Evolutionary conservation across 192 early-diverging fungal genomes (phyloP), one percentile per base, ranked within the genome.

Genomic region (Thoreauomyces humboldtii): DNA sequence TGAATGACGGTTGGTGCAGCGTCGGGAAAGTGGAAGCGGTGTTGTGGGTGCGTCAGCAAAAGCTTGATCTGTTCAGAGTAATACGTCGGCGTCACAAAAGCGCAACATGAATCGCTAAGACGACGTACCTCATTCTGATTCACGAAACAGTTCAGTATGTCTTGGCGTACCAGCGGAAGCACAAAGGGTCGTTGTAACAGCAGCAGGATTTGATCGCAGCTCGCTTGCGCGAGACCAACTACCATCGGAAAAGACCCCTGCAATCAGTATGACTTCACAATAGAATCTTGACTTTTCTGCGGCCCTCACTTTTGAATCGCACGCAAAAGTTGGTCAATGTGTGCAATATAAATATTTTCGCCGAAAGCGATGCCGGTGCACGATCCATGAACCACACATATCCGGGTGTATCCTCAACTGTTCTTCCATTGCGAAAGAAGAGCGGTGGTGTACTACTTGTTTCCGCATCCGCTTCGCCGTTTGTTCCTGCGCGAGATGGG

Each of bases 181-280:
- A 63, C 42, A 37, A 63, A 35, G 2, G 61, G 61, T n/a, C 61
- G 44, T 7, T 21, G 2, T 31, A 63, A 29, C 5, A 63, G 32
- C n/a, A 1, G 11, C 2, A 37, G 51, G 32, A 50, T 47, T 22
- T 28, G 33, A 4, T 25, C 22, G 45, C 45, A 63, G 45, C 61
- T 51, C 19, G 37, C 37, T 36, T 63, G 28, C n/a, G 47, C 61
- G n/a, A 17, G 51, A 33, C 37, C 42, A 17, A 63, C 61, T 63
- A 24, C 19, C 44, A 2, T 22, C 12, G 19, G 25, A 3, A 46
- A 46, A 2, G 44, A 46, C 9, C 38, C 38, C 9, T 41, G 9
- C 38, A 41, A n/a, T 41, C 38, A n/a, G 9, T 41, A 41, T 12
- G n/a, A n/a, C 38, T n/a, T 41, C 9, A 41, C 11, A 41, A n/a